phyloP scores from a whole-genome alignment of 352 stramenopile genomes.

The Phytophthora fragariae region DNA sequence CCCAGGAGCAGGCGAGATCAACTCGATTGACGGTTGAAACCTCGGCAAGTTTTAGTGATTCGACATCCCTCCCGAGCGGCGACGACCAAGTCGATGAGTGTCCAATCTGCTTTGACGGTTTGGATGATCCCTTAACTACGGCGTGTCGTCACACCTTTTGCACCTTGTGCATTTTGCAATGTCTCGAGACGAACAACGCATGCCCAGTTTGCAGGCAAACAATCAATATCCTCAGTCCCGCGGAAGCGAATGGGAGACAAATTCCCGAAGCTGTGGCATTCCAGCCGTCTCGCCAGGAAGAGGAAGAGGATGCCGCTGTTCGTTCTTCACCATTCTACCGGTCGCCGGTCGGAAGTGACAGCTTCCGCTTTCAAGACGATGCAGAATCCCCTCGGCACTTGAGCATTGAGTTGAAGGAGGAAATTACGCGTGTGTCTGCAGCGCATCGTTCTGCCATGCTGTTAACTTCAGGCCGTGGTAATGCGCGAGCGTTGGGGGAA shows the following conservation, averaged over 20 bases:
- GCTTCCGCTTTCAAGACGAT: not conserved
- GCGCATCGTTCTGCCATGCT: not conserved
- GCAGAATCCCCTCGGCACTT: not conserved
- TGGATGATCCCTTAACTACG: not conserved
- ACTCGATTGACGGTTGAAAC: not conserved
- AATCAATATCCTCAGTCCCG: not conserved
- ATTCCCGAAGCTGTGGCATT: not conserved
- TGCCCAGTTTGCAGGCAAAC: not conserved
- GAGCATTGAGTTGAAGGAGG: not conserved
- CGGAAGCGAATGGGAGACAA: not conserved
- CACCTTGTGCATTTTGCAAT: not conserved
- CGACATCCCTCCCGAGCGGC: not conserved
- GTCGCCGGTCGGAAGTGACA: not conserved
- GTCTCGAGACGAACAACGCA: not conserved
- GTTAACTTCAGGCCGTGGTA: not conserved
- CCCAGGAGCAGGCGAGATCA: not conserved
- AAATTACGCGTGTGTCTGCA: not conserved
- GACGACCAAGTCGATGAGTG: not conserved
- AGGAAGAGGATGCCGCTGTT: not conserved
- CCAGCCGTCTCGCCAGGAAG: not conserved
- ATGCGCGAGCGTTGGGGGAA: not conserved
- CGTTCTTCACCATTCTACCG: not conserved
- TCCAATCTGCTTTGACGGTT: not conserved
- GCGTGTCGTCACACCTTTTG: not conserved
- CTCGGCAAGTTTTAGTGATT: not conserved